Conservation (phyloP, 805 yeast genomes). For the Metschnikowia matae region DNA sequence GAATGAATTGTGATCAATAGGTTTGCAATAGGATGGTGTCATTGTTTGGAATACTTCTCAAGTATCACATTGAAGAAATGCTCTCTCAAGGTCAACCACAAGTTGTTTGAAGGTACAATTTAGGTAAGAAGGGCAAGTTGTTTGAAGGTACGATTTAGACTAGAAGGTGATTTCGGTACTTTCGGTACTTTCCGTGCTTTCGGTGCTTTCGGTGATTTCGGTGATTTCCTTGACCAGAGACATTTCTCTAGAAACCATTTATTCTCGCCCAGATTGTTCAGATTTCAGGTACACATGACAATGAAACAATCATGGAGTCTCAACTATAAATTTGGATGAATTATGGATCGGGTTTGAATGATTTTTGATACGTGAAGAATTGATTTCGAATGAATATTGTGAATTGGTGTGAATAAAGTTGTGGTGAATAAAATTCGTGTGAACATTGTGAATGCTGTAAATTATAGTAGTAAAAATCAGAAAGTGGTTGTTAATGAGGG, state of each 20-base stretch:
- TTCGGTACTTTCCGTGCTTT: conserved; percentile 60
- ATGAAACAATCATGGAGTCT: conserved; percentile 18
- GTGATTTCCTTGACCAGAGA: conserved; percentile 76
- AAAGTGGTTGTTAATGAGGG: too few relatives aligned
- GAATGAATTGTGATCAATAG: too few relatives aligned
- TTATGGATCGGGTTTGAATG: too few relatives aligned
- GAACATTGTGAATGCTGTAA: too few relatives aligned
- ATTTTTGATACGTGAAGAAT: too few relatives aligned
- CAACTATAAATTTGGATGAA: conserved; percentile 5
- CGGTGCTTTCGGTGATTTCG: conserved; percentile 55
- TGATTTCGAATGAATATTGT: too few relatives aligned
- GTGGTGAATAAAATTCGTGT: too few relatives aligned
- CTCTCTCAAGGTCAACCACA: conserved; percentile 55
- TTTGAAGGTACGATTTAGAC: conserved; percentile 79
- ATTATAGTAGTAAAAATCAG: too few relatives aligned
- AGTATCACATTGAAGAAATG: too few relatives aligned
- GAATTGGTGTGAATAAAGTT: too few relatives aligned
- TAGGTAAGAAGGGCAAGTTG: conserved; percentile 74
- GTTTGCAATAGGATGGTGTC: too few relatives aligned
- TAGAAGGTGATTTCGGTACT: conserved; percentile 66
- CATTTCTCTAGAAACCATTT: conserved; percentile 52
- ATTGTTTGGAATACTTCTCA: too few relatives aligned
- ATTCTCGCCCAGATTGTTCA: conserved; percentile 52
- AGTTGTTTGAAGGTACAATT: conserved; percentile 76
- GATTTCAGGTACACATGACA: conserved; percentile 21